These are phyloP conservation scores for Silybum marianum DNA, from an alignment of 129 eudicot species.

Conservation along the genomic window DNA sequence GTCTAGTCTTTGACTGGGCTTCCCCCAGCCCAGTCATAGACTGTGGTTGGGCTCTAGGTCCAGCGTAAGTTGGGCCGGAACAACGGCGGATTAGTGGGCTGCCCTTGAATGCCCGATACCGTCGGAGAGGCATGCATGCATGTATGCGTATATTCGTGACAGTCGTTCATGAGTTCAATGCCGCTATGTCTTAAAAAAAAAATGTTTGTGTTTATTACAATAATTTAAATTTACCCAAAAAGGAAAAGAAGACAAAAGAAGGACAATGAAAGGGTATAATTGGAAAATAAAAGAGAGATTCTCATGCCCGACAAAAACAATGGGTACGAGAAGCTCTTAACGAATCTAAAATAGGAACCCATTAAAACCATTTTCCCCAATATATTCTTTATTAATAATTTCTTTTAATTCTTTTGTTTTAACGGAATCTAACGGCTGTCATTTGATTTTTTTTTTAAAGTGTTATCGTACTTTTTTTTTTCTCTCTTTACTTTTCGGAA, in stretches of 20 bases:
- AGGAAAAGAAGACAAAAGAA: background rate
- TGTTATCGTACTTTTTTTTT: slow-evolving; percentile 6
- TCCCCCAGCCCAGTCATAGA: too few relatives aligned
- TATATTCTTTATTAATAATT: slow-evolving; percentile 6
- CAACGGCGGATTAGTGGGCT: too few relatives aligned
- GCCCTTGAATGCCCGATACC: too few relatives aligned
- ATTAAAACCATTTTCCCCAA: slow-evolving; percentile 9
- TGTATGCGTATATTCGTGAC: too few relatives aligned
- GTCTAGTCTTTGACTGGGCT: too few relatives aligned
- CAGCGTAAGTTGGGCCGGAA: too few relatives aligned
- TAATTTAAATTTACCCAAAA: background rate
- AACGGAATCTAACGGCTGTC: slow-evolving; percentile 24
- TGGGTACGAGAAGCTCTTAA: slow-evolving; percentile 21
- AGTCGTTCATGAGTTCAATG: too few relatives aligned
- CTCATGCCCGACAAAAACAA: slow-evolving; percentile 41
- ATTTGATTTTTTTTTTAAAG: background rate
- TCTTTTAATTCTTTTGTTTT: background rate
- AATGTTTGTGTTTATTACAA: background rate
- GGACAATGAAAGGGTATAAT: background rate
- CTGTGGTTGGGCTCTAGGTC: too few relatives aligned
- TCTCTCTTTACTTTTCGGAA: too few relatives aligned
- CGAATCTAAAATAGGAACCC: slow-evolving; percentile 32
- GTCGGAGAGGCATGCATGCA: too few relatives aligned
- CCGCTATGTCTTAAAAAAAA: too few relatives aligned
- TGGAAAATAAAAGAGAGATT: slow-evolving; percentile 23